Conservation (phyloP, 768 basidiomycete genomes). For the Pleurotus giganteus region DNA sequence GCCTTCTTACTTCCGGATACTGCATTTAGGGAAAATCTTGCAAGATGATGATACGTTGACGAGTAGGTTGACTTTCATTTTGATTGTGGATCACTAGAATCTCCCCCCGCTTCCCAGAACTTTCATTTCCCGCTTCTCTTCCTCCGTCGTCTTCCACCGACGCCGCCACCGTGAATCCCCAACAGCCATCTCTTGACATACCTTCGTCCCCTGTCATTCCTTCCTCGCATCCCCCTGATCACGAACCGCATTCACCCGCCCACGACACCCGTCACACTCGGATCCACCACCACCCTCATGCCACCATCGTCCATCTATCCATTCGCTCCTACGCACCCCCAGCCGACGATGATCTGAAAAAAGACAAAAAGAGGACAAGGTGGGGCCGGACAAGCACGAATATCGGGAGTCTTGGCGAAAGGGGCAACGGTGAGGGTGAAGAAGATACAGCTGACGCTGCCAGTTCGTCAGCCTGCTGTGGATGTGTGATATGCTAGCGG, state of each 20-base stretch:
- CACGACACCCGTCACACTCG: conserved; percentile 13
- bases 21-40: conserved; percentile 78
- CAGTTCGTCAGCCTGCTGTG: conserved; percentile 11
- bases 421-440: not conserved
- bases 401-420: not conserved
- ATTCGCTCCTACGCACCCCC: conserved; percentile 58
- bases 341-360: conserved; percentile 45
- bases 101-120: not conserved
- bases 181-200: not conserved
- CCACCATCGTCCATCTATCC: conserved; percentile 76
- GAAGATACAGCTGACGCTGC: not conserved
- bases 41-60: conserved; percentile 79
- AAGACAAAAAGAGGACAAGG: conserved; percentile 48
- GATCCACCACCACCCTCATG: conserved; percentile 30
- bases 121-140: conserved; percentile 7
- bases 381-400: not conserved
- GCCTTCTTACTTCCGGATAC: conserved; percentile 71
- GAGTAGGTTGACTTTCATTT: conserved; percentile 39
- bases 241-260: conserved; percentile 37
- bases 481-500: conserved; percentile 12
- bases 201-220: conserved; percentile 6
- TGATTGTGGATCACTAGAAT: not conserved
- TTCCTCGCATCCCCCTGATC: conserved; percentile 10
- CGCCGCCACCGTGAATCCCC: not conserved
- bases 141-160: conserved; percentile 10